A percentile compares a stretch with the other conserved stretches of the same genome.
Evolutionary conservation across 2,329 filamentous ascomycete species (phyloP).

Genomic region (Colletotrichum limetticola): DNA sequence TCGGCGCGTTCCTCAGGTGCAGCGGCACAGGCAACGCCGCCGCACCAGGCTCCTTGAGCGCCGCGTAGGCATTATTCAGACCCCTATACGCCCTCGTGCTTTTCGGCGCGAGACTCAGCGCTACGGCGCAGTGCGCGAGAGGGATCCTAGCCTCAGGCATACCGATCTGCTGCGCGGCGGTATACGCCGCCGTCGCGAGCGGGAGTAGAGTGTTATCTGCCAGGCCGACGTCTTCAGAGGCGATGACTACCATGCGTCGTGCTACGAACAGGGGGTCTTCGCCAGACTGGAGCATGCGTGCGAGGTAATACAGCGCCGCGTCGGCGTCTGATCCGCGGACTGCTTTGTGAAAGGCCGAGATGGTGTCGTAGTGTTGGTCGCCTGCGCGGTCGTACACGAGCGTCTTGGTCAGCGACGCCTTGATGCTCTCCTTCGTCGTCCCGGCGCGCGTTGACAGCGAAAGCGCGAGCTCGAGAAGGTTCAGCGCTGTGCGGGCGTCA

Average conservation of each 20-base stretch:
- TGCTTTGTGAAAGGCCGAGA: slow-evolving; percentile 96
- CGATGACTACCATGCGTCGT: slow-evolving; percentile 91
- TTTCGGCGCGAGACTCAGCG: slow-evolving; percentile 84
- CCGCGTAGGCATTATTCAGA: slow-evolving; percentile 81
- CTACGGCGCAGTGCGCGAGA: slow-evolving; percentile 86
- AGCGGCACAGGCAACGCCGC: slow-evolving; percentile 85
- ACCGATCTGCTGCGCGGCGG: slow-evolving; percentile 90
- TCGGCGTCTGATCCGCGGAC: slow-evolving; percentile 88
- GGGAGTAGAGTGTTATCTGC: slow-evolving; percentile 87
- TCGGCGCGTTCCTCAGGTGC: slow-evolving; percentile 92
- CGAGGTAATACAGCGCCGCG: slow-evolving; percentile 92
- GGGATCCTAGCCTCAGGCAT: slow-evolving; percentile 96
- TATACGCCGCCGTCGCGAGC: slow-evolving; percentile 87
- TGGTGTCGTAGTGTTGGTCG: slow-evolving; percentile 97
- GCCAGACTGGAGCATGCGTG: slow-evolving; percentile 93
- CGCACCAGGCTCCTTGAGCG: slow-evolving; percentile 84
- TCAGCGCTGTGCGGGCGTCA: slow-evolving; percentile 91
- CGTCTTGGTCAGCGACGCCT: slow-evolving; percentile 86
- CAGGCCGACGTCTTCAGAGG: slow-evolving; percentile 91
- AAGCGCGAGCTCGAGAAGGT: slow-evolving; percentile 89
- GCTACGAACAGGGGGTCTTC: slow-evolving; percentile 95
- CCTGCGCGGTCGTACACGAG: slow-evolving; percentile 94
- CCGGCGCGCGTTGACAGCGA: slow-evolving; percentile 72
- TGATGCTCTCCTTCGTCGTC: slow-evolving; percentile 81
- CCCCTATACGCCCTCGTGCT: slow-evolving; percentile 88